Evolutionary conservation across 495 filamentous ascomycete species (phyloP).

Genomic region (Lophiotrema nucula): DNA sequence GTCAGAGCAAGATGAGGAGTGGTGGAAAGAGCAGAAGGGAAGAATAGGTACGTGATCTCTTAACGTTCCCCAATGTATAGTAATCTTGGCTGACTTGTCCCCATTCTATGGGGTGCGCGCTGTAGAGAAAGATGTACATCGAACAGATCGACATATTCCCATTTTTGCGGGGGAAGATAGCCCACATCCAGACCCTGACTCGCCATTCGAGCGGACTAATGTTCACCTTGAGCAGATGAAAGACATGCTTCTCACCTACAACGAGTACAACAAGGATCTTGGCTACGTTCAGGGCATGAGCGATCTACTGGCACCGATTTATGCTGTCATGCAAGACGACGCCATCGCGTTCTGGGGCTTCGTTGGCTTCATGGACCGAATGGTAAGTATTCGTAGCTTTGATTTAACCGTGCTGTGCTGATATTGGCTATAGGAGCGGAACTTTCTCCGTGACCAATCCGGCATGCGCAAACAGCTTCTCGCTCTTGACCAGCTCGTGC

Average conservation of each 20-base stretch:
- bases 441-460: constrained; percentile 91
- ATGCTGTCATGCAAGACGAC: constrained; percentile 95
- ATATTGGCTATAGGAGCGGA: constrained; percentile 69
- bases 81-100: constrained; percentile 47
- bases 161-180: constrained; percentile 96
- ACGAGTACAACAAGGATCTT: constrained; percentile 89
- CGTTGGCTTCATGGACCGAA: constrained; percentile 91
- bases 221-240: constrained; percentile 98
- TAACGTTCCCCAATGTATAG: no score
- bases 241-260: constrained; percentile 97
- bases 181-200: constrained; percentile 96
- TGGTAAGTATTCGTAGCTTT: constrained; percentile 49
- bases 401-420: neutral
- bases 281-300: constrained; percentile 99
- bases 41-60: constrained; percentile 72
- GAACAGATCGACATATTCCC: constrained; percentile 88
- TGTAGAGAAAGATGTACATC: constrained; percentile 95
- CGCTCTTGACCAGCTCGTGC: constrained; percentile 87
- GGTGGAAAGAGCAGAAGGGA: constrained; percentile 92
- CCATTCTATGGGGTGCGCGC: constrained; percentile 47
- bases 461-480: constrained; percentile 92
- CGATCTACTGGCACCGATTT: constrained; percentile 91
- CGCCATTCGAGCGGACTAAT: constrained; percentile 92
- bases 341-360: constrained; percentile 97
- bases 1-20: constrained; percentile 75